These are phyloP conservation scores for Sonneratia caseolaris DNA, from an alignment of 345 rosid species.

Conservation along the genomic window DNA sequence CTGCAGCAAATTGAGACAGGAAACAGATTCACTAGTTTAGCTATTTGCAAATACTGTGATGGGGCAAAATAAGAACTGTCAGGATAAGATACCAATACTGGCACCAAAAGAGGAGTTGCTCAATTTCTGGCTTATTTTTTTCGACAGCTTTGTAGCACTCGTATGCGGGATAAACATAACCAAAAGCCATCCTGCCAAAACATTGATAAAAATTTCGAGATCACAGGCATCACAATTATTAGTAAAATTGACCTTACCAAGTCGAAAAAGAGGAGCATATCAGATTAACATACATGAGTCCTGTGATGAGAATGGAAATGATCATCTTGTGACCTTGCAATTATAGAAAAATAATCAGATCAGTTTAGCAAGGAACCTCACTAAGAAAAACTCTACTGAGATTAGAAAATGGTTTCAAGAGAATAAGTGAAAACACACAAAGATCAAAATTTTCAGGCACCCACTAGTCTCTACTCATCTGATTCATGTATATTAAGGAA, in stretches of 20 bases:
- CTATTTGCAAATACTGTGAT: not conserved
- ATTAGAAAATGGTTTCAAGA: not conserved
- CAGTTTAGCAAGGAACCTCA: not conserved
- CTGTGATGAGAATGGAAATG: conserved; percentile 30
- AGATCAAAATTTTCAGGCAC: not conserved
- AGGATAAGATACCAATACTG: conserved; percentile 53
- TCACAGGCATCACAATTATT: not conserved
- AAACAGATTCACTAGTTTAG: not conserved
- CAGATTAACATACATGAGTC: conserved; percentile 21
- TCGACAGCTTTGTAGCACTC: conserved; percentile 67
- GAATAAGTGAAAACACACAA: not conserved
- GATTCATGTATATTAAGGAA: not conserved
- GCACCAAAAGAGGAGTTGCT: conserved; percentile 71
- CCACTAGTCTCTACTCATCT: not conserved
- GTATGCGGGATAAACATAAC: conserved; percentile 74
- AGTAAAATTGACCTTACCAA: not conserved
- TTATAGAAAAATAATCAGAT: not conserved
- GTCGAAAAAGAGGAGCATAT: not conserved
- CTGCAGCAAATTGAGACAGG: conserved; percentile 17
- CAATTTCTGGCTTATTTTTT: conserved; percentile 38
- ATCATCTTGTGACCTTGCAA: conserved; percentile 19
- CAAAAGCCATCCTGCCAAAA: conserved; percentile 48
- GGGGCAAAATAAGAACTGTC: not conserved
- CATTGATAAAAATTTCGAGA: not conserved
- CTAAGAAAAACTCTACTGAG: not conserved